Evolutionary conservation across 139 green algal genomes (phyloP).

Genomic region (Astrephomene gubernaculifera): DNA sequence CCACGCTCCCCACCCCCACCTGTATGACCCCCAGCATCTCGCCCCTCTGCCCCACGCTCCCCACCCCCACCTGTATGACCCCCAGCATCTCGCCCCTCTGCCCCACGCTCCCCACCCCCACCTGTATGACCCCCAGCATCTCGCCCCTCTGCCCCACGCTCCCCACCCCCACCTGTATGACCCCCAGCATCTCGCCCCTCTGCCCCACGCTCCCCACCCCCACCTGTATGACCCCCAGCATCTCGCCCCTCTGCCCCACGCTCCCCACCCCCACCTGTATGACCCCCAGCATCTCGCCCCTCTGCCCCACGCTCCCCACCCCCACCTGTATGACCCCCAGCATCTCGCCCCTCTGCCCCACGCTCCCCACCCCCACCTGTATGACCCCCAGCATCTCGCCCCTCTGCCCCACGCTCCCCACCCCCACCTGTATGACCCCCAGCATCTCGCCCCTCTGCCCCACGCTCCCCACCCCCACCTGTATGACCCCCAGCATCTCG

Average conservation of each 20-base stretch:
- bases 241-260: constrained; percentile 60
- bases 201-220: constrained; percentile 58
- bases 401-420: neutral
- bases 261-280: constrained; percentile 50
- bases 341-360: constrained; percentile 66
- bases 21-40: constrained; percentile 71
- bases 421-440: constrained; percentile 17
- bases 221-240: constrained; percentile 66
- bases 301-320: constrained; percentile 58
- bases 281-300: constrained; percentile 65
- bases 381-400: constrained; percentile 66
- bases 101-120: constrained; percentile 58
- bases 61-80: constrained; percentile 49
- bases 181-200: constrained; percentile 65
- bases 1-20: constrained; percentile 53
- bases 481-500: too few species aligned
- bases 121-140: constrained; percentile 69
- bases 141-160: constrained; percentile 54
- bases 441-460: too few species aligned
- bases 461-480: neutral
- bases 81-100: constrained; percentile 65
- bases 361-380: constrained; percentile 49
- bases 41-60: constrained; percentile 55
- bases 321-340: constrained; percentile 60
- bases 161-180: constrained; percentile 54